Base-by-base conservation (phyloP, 2,329 filamentous ascomycete species). In the Pseudocercospora pini-densiflorae region DNA sequence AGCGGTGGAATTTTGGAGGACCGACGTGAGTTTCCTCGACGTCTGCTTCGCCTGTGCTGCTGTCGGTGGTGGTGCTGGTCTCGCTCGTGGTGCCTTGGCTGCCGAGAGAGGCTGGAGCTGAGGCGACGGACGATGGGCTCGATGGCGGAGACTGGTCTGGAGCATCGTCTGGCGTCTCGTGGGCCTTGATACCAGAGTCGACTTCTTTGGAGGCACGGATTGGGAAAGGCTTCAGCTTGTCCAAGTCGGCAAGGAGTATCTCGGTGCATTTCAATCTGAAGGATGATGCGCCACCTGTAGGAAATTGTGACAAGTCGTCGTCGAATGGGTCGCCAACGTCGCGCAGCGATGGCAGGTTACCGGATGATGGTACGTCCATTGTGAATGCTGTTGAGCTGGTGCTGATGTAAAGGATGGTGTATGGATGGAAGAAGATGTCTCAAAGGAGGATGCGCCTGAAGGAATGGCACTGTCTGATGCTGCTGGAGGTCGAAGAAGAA, bases 381-480 rank as follows among this genome's bases (percentile, higher is more conserved):
- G 51, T 10, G 51, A 23, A 55, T 55, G 51, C 14, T 55, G 24
- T 31, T 19, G 51, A 55, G 51, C 23, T n/a, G 27, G 51, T 55
- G 51, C 51, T 55, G 23, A 19, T 16, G 51, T 23, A 55, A 31
- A n/a, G 24, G 23, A 31, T 31, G 51, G 24, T 31, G 51, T 55
- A 55, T 27, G 23, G 51, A 31, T 33, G 27, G 51, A n/a, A n/a
- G 51, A 55, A 55, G 51, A 55, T 55, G 51, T 43, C 16, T 43
- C 16, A n/a, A 19, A n/a, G 40, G 40, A 43, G 40, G 40, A 43
- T 43, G 40, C 40, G 8, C 40, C 5, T 19, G 40, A 43, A 43
- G 16, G 5, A 43, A 43, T 43, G 40, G 40, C 40, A 19, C 40
- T 16, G 16, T 4, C 16, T 31, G 24, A 55, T 55, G 51, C 27